A percentile compares a stretch with the other conserved stretches of the same genome.
phyloP scores from a whole-genome alignment of 768 basidiomycete species.

The Artomyces pyxidatus region DNA sequence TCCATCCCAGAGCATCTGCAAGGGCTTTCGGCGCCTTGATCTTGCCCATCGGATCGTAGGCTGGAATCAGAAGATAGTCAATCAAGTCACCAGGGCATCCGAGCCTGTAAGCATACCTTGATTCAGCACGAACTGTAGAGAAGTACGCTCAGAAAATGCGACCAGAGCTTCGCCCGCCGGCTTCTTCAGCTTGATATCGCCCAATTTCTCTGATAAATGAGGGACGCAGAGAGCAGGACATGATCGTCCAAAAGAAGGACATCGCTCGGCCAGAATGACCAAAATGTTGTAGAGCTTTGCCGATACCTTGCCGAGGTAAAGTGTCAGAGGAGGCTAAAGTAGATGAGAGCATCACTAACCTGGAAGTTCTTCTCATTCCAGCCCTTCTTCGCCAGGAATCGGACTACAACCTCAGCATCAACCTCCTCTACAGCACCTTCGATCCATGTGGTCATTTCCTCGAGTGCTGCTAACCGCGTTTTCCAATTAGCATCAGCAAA shows the following conservation, averaged over 20 bases:
- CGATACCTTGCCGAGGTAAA: slow-evolving; percentile 56
- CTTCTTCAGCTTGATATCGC: slow-evolving; percentile 95
- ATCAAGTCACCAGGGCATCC: no score
- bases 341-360: slow-evolving; percentile 32
- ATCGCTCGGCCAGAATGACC: slow-evolving; percentile 60
- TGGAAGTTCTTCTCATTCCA: slow-evolving; percentile 99
- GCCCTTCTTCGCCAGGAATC: slow-evolving; percentile 85
- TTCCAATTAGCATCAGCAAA: slow-evolving; percentile 94
- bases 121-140: slow-evolving; percentile 85
- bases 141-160: slow-evolving; percentile 84
- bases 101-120: slow-evolving; percentile 77
- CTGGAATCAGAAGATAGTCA: no score
- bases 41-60: slow-evolving; percentile 87
- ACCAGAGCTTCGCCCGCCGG: slow-evolving; percentile 85
- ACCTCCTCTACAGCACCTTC: slow-evolving; percentile 54
- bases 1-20: slow-evolving; percentile 85
- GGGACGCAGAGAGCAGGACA: slow-evolving; percentile 75
- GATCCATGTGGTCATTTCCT: slow-evolving; percentile 80
- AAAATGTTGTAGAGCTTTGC: slow-evolving; percentile 82
- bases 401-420: slow-evolving; percentile 84
- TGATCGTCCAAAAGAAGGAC: slow-evolving; percentile 78
- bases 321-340: no score
- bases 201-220: slow-evolving; percentile 88
- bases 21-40: slow-evolving; percentile 97
- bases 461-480: slow-evolving; percentile 74